These are phyloP conservation scores for Lodderomyces parapsilosis DNA, from an alignment of 1,139 yeast genomes.

Conservation along the genomic window DNA sequence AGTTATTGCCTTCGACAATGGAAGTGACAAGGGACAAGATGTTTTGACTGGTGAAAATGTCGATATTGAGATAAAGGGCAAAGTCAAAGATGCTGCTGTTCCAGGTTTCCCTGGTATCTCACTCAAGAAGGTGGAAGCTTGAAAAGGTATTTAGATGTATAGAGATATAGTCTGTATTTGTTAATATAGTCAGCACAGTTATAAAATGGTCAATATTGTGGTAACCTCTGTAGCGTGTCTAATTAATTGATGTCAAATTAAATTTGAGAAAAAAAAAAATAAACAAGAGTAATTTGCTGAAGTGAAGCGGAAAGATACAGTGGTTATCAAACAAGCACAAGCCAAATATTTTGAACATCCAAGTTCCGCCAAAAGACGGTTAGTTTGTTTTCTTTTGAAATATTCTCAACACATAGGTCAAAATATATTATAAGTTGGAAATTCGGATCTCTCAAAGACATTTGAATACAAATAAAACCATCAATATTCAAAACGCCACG, in stretches of 20 bases:
- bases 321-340: background rate
- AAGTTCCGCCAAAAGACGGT: background rate
- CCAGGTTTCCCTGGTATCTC: constrained; percentile 94
- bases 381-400: background rate
- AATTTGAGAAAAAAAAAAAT: background rate
- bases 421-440: background rate
- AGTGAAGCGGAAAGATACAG: background rate
- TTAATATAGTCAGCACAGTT: no score
- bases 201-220: no score
- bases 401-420: background rate
- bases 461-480: background rate
- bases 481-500: background rate
- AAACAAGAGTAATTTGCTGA: background rate
- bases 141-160: background rate
- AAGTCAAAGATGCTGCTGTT: constrained; percentile 76
- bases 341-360: background rate
- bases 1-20: constrained; percentile 57
- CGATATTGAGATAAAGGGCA: constrained; percentile 59
- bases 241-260: background rate
- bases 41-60: constrained; percentile 69
- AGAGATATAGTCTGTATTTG: background rate
- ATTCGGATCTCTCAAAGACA: background rate
- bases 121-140: constrained; percentile 53
- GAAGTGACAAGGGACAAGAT: constrained; percentile 60
- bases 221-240: no score